phyloP scores from a whole-genome alignment of 306 rosid genomes.

The Gynostemma pentaphyllum region DNA sequence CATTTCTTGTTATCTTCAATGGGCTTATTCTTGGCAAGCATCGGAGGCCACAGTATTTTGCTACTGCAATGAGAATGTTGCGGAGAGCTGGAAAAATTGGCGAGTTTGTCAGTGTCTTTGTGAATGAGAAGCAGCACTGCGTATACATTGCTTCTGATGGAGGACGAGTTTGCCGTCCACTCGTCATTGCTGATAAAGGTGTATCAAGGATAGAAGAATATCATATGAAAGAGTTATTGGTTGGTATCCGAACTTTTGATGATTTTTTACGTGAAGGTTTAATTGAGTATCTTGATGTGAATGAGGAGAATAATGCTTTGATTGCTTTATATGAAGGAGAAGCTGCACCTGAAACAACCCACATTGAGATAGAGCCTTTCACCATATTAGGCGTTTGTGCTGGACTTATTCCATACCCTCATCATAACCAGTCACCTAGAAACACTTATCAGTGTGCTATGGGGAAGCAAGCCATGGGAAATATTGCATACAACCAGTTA shows the following conservation, averaged over 20 bases:
- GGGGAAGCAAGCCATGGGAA: conserved; percentile 99
- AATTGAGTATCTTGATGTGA: conserved; percentile 94
- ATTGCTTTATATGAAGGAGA: conserved; percentile 84
- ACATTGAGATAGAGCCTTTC: conserved; percentile 88
- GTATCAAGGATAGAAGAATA: conserved; percentile 65
- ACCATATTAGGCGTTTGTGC: conserved; percentile 86
- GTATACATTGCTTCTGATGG: conserved; percentile 95
- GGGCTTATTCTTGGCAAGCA: conserved; percentile 94
- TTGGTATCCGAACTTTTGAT: conserved; percentile 76
- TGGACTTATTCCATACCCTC: conserved; percentile 93
- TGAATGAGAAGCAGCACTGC: conserved; percentile 80
- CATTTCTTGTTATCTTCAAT: conserved; percentile 77
- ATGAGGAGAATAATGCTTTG: conserved; percentile 92
- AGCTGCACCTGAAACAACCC: conserved; percentile 58
- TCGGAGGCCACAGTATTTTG: conserved; percentile 70
- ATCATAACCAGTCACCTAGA: conserved; percentile 98
- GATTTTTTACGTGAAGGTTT: conserved; percentile 78
- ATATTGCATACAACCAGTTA: conserved; percentile 88
- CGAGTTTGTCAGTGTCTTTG: conserved; percentile 72
- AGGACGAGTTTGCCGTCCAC: conserved; percentile 96
- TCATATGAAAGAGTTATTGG: conserved; percentile 89
- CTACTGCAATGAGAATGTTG: conserved; percentile 57
- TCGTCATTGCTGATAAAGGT: conserved; percentile 89
- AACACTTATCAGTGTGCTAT: conserved; percentile 98
- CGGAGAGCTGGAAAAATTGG: conserved; percentile 87